These are phyloP conservation scores for Russula griseocarnosa DNA, from an alignment of 768 basidiomycete genomes.

Conservation along the genomic window DNA sequence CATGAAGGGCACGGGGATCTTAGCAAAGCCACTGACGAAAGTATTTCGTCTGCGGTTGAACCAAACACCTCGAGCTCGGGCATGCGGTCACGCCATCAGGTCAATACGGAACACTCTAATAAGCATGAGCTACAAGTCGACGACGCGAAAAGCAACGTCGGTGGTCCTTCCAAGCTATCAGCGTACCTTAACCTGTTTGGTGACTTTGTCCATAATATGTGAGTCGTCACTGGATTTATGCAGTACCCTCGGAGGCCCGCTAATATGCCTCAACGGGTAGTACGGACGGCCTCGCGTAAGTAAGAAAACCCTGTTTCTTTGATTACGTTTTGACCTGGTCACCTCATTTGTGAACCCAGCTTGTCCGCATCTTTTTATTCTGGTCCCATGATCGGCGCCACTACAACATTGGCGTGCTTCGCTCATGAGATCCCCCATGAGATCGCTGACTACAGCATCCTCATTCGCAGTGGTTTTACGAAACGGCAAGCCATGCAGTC, in stretches of 20 bases:
- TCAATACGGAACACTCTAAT: constrained; percentile 29
- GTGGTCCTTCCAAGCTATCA: constrained; percentile 74
- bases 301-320: constrained; percentile 29
- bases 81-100: constrained; percentile 38
- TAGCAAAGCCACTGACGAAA: constrained; percentile 33
- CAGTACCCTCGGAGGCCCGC: constrained; percentile 24
- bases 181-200: constrained; percentile 92
- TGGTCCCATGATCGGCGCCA: constrained; percentile 89
- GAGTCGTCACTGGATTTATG: constrained; percentile 31
- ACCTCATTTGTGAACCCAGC: constrained; percentile 38
- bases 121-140: constrained; percentile 29
- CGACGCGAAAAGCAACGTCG: constrained; percentile 32
- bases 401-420: constrained; percentile 92
- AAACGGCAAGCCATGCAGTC: constrained; percentile 91
- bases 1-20: constrained; percentile 46
- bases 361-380: constrained; percentile 98
- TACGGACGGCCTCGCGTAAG: constrained; percentile 89
- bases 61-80: constrained; percentile 42
- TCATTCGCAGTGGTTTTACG: constrained; percentile 84
- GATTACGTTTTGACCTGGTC: constrained; percentile 23
- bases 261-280: constrained; percentile 39
- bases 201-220: constrained; percentile 95
- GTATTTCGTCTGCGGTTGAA: constrained; percentile 47
- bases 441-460: constrained; percentile 95
- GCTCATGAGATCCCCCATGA: constrained; percentile 95